phyloP scores from a whole-genome alignment of 2,329 filamentous ascomycete genomes.

The Dissoconium aciculare region DNA sequence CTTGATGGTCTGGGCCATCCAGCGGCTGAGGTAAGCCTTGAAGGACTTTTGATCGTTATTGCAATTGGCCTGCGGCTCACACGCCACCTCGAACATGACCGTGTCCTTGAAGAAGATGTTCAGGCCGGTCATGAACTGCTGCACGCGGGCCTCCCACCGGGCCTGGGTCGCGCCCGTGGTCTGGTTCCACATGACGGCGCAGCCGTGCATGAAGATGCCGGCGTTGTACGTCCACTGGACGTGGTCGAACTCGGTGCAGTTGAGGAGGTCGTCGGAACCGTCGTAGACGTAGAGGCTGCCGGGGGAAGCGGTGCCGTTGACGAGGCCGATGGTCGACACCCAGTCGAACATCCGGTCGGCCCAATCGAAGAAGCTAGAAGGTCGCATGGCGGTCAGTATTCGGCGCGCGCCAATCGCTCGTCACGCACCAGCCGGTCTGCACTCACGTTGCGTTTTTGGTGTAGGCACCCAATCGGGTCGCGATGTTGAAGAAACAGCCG shows the following conservation, averaged over 20 bases:
- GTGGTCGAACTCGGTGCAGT: conserved; percentile 31
- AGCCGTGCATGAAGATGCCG: conserved; percentile 31
- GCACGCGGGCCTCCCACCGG: conserved; percentile 14
- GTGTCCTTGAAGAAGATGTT: conserved; percentile 27
- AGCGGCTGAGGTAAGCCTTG: conserved; percentile 36
- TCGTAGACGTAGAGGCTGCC: no score
- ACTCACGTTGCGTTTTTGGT: conserved; percentile 38
- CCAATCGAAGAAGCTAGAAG: conserved; percentile 40
- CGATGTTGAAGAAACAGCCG: conserved; percentile 38
- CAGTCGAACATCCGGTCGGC: conserved; percentile 29
- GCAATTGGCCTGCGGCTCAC: conserved; percentile 29
- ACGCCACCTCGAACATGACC: conserved; percentile 34
- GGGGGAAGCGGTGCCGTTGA: conserved; percentile 30
- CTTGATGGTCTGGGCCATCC: conserved; percentile 41
- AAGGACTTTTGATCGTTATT: conserved; percentile 32
- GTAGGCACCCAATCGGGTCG: conserved; percentile 28
- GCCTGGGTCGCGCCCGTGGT: conserved; percentile 12
- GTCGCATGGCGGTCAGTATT: no score
- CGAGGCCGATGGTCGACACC: conserved; percentile 37
- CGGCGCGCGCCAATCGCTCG: no score
- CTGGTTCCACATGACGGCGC: conserved; percentile 33
- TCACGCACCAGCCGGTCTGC: no score
- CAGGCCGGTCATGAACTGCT: conserved; percentile 16
- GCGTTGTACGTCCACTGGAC: conserved; percentile 36
- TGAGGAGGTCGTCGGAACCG: conserved; percentile 29